phyloP scores from a whole-genome alignment of 148 eudicot genomes.

The Cornus kousa region DNA sequence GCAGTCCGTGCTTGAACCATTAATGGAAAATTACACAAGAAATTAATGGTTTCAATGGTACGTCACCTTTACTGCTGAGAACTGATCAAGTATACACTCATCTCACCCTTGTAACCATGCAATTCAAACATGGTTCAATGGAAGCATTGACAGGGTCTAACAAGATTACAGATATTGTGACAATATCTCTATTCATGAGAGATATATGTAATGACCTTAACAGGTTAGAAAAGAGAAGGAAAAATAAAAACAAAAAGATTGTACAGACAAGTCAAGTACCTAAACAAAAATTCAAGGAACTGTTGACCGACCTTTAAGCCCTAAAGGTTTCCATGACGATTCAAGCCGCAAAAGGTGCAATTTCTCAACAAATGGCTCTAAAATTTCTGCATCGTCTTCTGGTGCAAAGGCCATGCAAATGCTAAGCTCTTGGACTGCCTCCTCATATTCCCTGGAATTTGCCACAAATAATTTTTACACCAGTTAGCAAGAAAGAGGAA shows the following conservation, averaged over 20 bases:
- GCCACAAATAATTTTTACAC: neutral
- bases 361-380: slow-evolving; percentile 82
- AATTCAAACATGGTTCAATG: neutral
- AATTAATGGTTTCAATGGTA: neutral
- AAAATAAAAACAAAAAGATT: neutral
- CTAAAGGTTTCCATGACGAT: slow-evolving; percentile 71
- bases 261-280: slow-evolving; percentile 30
- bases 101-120: neutral
- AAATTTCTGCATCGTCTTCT: slow-evolving; percentile 77
- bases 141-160: neutral
- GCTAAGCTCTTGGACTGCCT: slow-evolving; percentile 88
- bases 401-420: slow-evolving; percentile 99
- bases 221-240: neutral
- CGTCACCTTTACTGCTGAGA: neutral
- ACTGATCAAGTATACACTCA: neutral
- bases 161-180: neutral
- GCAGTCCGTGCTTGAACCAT: neutral
- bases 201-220: neutral
- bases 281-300: slow-evolving; percentile 20
- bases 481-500: neutral
- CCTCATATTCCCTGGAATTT: slow-evolving; percentile 64
- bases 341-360: slow-evolving; percentile 75
- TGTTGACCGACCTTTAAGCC: slow-evolving; percentile 57
- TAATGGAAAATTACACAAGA: neutral
- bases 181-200: neutral